A percentile compares a stretch with the other conserved stretches of the same genome.
These are phyloP conservation scores for Ilex paraguariensis DNA, from an alignment of 305 asterid species.

Conservation along the genomic window DNA sequence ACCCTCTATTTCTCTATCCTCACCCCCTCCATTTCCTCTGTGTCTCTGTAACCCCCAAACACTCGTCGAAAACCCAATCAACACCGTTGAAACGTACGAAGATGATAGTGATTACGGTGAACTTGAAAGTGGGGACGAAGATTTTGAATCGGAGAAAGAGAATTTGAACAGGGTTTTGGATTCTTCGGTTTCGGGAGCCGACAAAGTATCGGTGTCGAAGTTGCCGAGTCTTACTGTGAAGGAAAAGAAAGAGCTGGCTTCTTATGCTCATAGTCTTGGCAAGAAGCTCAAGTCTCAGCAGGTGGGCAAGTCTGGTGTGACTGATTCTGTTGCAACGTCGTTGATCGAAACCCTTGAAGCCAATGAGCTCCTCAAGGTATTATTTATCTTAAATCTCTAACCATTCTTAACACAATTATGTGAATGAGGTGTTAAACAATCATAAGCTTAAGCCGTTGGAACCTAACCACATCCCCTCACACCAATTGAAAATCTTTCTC, in stretches of 20 bases:
- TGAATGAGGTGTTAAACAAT: not conserved
- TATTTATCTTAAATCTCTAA: not conserved
- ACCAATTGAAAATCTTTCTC: no score
- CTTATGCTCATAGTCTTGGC: slow-evolving; percentile 88
- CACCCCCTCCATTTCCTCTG: slow-evolving; percentile 3
- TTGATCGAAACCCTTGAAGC: slow-evolving; percentile 84
- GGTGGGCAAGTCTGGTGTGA: slow-evolving; percentile 87
- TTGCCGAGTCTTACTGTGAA: slow-evolving; percentile 55
- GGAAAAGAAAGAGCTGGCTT: slow-evolving; percentile 80
- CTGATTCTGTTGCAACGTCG: slow-evolving; percentile 72
- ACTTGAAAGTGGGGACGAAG: slow-evolving; percentile 10
- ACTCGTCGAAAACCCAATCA: slow-evolving; percentile 6
- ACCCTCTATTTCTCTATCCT: not conserved
- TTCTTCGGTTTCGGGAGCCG: slow-evolving; percentile 10
- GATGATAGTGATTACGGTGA: slow-evolving; percentile 21
- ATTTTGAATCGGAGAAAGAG: slow-evolving; percentile 12
- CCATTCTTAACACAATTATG: not conserved
- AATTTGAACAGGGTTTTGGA: slow-evolving; percentile 12
- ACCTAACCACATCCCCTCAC: no score
- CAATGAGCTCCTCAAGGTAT: slow-evolving; percentile 92
- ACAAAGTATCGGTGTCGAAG: slow-evolving; percentile 15
- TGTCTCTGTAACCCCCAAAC: slow-evolving; percentile 11
- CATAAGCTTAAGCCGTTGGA: not conserved
- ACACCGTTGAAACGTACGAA: not conserved
- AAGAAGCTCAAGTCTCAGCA: slow-evolving; percentile 89